Percentiles rank a stretch among this genome's conserved stretches.
Conservation (phyloP, 768 basidiomycete genomes). For the Termitomyces sp. region DNA sequence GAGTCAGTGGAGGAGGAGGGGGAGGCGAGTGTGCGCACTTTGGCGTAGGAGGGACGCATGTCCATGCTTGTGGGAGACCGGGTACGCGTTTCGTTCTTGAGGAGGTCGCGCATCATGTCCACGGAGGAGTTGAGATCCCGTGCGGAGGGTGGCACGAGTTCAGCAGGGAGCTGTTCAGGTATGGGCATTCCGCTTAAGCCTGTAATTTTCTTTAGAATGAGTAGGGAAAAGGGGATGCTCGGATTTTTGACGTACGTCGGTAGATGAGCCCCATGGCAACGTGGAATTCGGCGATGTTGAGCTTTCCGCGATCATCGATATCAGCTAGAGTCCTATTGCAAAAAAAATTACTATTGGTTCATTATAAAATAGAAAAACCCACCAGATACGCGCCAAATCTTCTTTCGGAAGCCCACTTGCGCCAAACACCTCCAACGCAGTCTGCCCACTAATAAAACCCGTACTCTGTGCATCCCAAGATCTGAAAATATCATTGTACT, state of each 20-base stretch:
- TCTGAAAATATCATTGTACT: conserved; percentile 93
- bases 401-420: conserved; percentile 86
- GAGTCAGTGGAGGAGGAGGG: conserved; percentile 35
- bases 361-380: conserved; percentile 20
- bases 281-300: conserved; percentile 95
- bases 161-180: conserved; percentile 80
- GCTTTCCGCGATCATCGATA: conserved; percentile 88
- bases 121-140: conserved; percentile 87
- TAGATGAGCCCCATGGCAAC: conserved; percentile 99
- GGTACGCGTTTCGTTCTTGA: conserved; percentile 80
- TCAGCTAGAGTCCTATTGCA: conserved; percentile 81
- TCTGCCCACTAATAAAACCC: conserved; percentile 83
- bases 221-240: too few relatives aligned
- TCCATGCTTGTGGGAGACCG: conserved; percentile 54
- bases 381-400: conserved; percentile 94
- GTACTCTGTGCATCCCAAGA: conserved; percentile 85
- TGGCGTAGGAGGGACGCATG: conserved; percentile 47
- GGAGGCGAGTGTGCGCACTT: conserved; percentile 59
- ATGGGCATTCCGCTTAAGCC: conserved; percentile 90
- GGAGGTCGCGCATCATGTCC: conserved; percentile 80
- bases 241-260: conserved; percentile 60
- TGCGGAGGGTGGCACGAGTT: conserved; percentile 89
- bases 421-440: conserved; percentile 89
- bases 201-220: conserved; percentile 21
- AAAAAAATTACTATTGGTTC: neutral